Evolutionary conservation across 495 filamentous ascomycete species (phyloP).

Genomic region (Tuber borchii): DNA sequence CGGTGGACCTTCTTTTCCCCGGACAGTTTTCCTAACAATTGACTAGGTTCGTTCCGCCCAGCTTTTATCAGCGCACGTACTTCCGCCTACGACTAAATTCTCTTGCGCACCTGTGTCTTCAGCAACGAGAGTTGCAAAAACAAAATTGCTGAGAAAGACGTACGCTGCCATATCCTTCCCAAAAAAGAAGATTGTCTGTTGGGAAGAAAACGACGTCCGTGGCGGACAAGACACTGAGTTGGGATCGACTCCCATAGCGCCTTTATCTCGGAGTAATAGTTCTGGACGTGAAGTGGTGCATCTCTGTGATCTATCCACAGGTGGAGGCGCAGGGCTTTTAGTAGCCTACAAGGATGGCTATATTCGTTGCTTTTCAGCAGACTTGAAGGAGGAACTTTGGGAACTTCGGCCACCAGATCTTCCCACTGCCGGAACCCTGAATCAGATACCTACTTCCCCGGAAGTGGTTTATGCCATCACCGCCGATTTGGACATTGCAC

Average conservation of each 20-base stretch:
- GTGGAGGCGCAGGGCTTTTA: slow-evolving; percentile 19
- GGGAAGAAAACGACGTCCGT: slow-evolving; percentile 34
- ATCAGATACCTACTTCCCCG: slow-evolving; percentile 1
- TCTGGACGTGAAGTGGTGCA: slow-evolving; percentile 32
- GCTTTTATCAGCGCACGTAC: slow-evolving; percentile 38
- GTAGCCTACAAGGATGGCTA: slow-evolving; percentile 36
- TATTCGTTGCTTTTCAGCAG: slow-evolving; percentile 34
- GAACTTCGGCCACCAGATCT: slow-evolving; percentile 16
- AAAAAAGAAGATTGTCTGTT: slow-evolving; percentile 38
- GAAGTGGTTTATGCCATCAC: slow-evolving; percentile 34
- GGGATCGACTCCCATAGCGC: slow-evolving; percentile 23
- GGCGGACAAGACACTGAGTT: slow-evolving; percentile 22
- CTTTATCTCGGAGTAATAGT: slow-evolving; percentile 17
- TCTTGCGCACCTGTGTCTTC: slow-evolving; percentile 37
- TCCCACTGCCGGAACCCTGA: not conserved
- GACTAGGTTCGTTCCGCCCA: slow-evolving; percentile 32
- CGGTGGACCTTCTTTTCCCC: slow-evolving; percentile 24
- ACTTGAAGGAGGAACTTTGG: slow-evolving; percentile 36
- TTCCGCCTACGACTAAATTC: slow-evolving; percentile 39
- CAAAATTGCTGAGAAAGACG: slow-evolving; percentile 21
- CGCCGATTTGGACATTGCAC: slow-evolving; percentile 21
- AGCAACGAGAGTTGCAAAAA: slow-evolving; percentile 11
- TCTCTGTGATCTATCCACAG: slow-evolving; percentile 27
- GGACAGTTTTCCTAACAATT: slow-evolving; percentile 9
- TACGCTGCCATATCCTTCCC: slow-evolving; percentile 39